Evolutionary conservation across 352 stramenopile species (phyloP).

Genomic region (Globisporangium cederbergense): DNA sequence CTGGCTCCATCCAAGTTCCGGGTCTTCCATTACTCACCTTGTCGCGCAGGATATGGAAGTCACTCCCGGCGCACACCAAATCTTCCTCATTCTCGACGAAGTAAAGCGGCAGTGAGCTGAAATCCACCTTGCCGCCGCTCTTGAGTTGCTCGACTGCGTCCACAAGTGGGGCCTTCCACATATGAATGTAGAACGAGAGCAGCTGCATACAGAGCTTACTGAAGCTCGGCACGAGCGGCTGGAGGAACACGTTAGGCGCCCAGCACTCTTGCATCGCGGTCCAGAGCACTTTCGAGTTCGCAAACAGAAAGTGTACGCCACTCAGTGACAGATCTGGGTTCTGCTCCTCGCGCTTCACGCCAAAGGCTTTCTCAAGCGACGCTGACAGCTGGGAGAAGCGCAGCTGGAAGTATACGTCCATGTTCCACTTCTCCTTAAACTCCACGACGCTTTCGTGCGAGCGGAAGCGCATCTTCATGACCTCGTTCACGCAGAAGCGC

Average conservation of each 20-base stretch:
- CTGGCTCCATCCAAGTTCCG: background rate
- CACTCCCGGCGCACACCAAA: slow-evolving; percentile 60
- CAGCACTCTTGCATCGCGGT: slow-evolving; percentile 54
- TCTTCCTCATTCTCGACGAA: slow-evolving; percentile 60
- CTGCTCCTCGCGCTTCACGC: slow-evolving; percentile 26
- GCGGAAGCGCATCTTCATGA: slow-evolving; percentile 63
- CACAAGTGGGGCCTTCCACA: slow-evolving; percentile 52
- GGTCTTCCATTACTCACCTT: slow-evolving; percentile 32
- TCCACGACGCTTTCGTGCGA: slow-evolving; percentile 66
- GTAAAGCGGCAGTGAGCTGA: slow-evolving; percentile 32
- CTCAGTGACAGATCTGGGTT: slow-evolving; percentile 5
- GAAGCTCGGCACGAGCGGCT: slow-evolving; percentile 54
- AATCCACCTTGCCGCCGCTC: slow-evolving; percentile 46
- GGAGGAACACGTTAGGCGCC: slow-evolving; percentile 50
- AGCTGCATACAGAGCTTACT: slow-evolving; percentile 73
- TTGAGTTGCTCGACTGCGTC: slow-evolving; percentile 43
- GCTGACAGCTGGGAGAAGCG: slow-evolving; percentile 51
- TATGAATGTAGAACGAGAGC: slow-evolving; percentile 50
- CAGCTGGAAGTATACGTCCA: slow-evolving; percentile 87
- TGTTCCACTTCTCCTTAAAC: slow-evolving; percentile 88
- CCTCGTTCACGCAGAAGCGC: slow-evolving; percentile 47
- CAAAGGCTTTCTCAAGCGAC: slow-evolving; percentile 50
- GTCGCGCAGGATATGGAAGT: slow-evolving; percentile 59
- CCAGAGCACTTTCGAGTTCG: slow-evolving; percentile 50
- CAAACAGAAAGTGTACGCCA: slow-evolving; percentile 36